Evolutionary conservation across 768 basidiomycete genomes (phyloP).

Genomic region (Pleurotus pulmonarius): DNA sequence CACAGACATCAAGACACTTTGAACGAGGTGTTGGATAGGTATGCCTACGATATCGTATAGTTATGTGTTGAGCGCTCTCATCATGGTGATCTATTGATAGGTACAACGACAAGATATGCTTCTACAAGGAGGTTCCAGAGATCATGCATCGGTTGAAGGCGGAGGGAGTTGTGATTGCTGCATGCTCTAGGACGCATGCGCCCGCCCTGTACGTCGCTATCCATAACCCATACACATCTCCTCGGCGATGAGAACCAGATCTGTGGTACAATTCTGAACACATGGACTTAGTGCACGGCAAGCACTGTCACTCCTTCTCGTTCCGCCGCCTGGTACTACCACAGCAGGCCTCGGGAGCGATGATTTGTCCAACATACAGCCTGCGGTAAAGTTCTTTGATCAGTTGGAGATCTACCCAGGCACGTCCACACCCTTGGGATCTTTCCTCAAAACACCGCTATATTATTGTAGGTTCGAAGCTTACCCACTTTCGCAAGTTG

Average conservation of each 20-base stretch:
- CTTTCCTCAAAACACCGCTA: not conserved
- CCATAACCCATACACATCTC: not conserved
- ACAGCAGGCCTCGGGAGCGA: too few species aligned
- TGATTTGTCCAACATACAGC: conserved; percentile 24
- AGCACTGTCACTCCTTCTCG: conserved; percentile 61
- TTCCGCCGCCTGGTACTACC: conserved; percentile 30
- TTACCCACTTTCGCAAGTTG: conserved; percentile 73
- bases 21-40: conserved; percentile 53
- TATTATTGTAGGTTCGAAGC: conserved; percentile 62
- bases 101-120: conserved; percentile 52
- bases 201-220: conserved; percentile 54
- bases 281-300: conserved; percentile 43
- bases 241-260: too few species aligned
- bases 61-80: not conserved
- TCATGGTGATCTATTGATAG: conserved; percentile 23
- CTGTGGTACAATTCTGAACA: not conserved
- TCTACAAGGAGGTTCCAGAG: conserved; percentile 74
- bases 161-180: conserved; percentile 55
- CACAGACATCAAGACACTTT: conserved; percentile 38
- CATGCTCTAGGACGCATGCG: conserved; percentile 71
- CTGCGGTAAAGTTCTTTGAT: conserved; percentile 63
- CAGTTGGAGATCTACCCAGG: conserved; percentile 75
- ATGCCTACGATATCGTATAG: conserved; percentile 4
- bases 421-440: conserved; percentile 15
- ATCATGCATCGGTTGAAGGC: conserved; percentile 60